Base-by-base conservation (phyloP, 176 grass and related monocot genomes). In the Cenchrus americanus region DNA sequence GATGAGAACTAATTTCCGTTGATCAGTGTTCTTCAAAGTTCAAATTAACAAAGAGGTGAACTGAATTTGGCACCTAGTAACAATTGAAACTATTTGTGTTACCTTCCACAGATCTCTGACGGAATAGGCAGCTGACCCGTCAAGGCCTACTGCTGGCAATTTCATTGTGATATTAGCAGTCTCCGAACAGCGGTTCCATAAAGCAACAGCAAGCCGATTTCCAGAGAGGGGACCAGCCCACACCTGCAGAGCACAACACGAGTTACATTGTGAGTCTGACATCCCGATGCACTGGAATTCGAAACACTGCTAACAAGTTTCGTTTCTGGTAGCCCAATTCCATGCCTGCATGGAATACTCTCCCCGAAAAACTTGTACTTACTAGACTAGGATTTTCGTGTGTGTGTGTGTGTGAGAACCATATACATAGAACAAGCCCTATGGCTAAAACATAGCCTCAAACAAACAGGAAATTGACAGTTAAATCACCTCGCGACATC, bases 161-260 rank as follows among this genome's bases (percentile, higher is more conserved):
- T 79, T 79, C 66, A 89, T 55, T 59, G 91, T 86, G 66, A 98
- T 87, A 48, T 92, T 91, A 69, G 71, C 76, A 66, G 73, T 44
- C 77, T 98, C 70, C 0, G 85, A 91, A 84, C 95, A 98, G 26
- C 91, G 90, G 57, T 98, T 98, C 92, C 95, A 98, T 30, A 98
- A 78, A 77, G 87, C 82, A 70, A 98, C 57, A 65, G 84, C 80
- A 37, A 95, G 61, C 47, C 91, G 76, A n/a, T 88, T 90, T 47
- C 67, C 89, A 73, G 90, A 94, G 21, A 98, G 85, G 24, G 92
- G 95, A 23, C 92, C 95, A 64, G 92, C 90, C 95, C 95, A 98
- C 49, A 97, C 95, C 95, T 94, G 86, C 82, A 79, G 76, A 55
- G 70, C 43, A 44, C 43, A 9, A 44, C 18, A 44, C 76, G 59